phyloP scores from a whole-genome alignment of 2,329 filamentous ascomycete species.

The Exophiala calicioides region DNA sequence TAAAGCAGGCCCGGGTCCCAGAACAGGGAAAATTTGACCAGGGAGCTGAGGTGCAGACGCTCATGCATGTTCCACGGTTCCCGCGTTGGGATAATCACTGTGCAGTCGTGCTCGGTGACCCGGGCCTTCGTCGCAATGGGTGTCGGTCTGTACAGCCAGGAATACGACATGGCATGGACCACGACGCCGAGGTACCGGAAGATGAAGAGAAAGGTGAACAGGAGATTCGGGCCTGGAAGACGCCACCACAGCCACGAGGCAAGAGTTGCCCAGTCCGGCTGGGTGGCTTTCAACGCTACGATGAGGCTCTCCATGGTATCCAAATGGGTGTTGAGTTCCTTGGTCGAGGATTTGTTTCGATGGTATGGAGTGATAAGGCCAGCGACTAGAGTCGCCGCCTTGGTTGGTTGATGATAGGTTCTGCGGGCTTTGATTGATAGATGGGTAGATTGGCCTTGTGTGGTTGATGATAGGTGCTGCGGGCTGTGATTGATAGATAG shows the following conservation, averaged over 20 bases:
- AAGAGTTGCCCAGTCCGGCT: slow-evolving; percentile 3
- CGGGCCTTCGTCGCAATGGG: slow-evolving; percentile 32
- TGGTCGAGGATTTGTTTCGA: too few species aligned
- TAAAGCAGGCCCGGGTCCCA: slow-evolving; percentile 51
- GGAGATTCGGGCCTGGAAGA: slow-evolving; percentile 3
- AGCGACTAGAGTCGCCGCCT: too few species aligned
- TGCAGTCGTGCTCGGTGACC: slow-evolving; percentile 46
- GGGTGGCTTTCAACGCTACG: not conserved
- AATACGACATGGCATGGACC: slow-evolving; percentile 46
- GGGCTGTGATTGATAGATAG: too few species aligned
- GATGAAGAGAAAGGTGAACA: slow-evolving; percentile 43
- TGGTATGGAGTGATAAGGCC: too few species aligned
- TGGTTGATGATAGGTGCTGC: too few species aligned
- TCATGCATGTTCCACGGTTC: slow-evolving; percentile 46
- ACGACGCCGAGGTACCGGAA: slow-evolving; percentile 53
- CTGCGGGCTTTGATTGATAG: too few species aligned
- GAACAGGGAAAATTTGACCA: slow-evolving; percentile 59
- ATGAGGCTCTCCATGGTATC: too few species aligned
- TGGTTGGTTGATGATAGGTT: too few species aligned
- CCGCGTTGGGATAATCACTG: slow-evolving; percentile 56
- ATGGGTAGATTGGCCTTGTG: too few species aligned
- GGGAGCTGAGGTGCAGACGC: slow-evolving; percentile 53
- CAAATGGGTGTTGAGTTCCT: too few species aligned
- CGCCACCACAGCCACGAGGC: not conserved
- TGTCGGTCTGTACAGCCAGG: slow-evolving; percentile 44